These are phyloP conservation scores for Crucibulum laeve DNA, from an alignment of 768 basidiomycete genomes.

Conservation along the genomic window DNA sequence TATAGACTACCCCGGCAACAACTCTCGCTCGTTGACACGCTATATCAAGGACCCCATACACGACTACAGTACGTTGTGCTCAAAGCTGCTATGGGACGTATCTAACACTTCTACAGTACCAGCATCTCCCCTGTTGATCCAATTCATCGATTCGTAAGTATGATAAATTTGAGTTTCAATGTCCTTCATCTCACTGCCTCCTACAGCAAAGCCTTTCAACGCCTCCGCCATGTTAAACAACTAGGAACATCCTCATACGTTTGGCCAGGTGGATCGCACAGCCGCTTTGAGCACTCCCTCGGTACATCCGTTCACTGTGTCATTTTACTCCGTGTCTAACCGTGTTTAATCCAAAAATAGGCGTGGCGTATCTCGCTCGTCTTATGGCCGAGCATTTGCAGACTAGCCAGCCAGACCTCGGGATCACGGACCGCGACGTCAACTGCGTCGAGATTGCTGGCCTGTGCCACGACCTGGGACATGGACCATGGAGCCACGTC, in stretches of 20 bases:
- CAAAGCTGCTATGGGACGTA: constrained; percentile 4
- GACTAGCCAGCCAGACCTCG: constrained; percentile 53
- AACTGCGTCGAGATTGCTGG: constrained; percentile 78
- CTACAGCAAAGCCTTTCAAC: constrained; percentile 67
- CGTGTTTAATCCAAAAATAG: constrained; percentile 28
- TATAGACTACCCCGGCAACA: background rate
- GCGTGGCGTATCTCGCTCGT: constrained; percentile 71
- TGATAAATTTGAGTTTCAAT: background rate
- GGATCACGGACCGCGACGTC: constrained; percentile 68
- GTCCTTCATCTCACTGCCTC: background rate
- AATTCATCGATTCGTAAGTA: constrained; percentile 68
- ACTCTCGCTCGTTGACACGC: constrained; percentile 3
- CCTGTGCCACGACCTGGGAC: constrained; percentile 81
- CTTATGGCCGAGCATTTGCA: constrained; percentile 56
- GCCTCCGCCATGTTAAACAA: constrained; percentile 74
- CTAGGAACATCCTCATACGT: constrained; percentile 74
- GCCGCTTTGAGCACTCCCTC: constrained; percentile 81
- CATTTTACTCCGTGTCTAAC: constrained; percentile 1
- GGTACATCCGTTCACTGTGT: constrained; percentile 34
- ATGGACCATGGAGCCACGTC: constrained; percentile 84
- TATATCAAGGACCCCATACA: constrained; percentile 32
- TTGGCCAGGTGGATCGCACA: constrained; percentile 77
- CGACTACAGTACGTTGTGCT: constrained; percentile 25
- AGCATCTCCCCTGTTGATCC: constrained; percentile 26
- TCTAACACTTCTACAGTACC: constrained; percentile 23